A percentile compares a stretch with the other conserved stretches of the same genome.
These are phyloP conservation scores for Apiotrichum montevideense DNA, from an alignment of 1,284 basidiomycete genomes.

Conservation along the genomic window DNA sequence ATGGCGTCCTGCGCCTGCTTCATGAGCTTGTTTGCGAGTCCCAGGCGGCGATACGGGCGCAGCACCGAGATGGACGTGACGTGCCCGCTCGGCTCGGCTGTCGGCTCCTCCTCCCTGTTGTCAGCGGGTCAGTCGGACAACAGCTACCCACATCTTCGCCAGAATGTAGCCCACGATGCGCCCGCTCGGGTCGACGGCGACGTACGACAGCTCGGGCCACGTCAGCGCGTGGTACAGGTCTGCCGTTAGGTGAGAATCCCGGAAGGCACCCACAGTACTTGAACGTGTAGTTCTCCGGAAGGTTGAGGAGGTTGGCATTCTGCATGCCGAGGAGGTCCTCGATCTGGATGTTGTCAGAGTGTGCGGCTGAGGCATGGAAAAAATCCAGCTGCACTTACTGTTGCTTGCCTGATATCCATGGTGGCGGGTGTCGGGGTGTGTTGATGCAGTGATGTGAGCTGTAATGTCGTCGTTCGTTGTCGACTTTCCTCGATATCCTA, in stretches of 20 bases:
- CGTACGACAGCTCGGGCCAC: constrained; percentile 91
- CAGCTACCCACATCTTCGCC: constrained; percentile 69
- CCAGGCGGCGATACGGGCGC: constrained; percentile 73
- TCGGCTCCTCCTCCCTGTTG: constrained; percentile 63
- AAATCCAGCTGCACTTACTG: constrained; percentile 29
- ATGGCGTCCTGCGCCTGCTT: constrained; percentile 78
- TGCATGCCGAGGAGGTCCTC: constrained; percentile 81
- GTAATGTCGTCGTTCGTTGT: too few species aligned
- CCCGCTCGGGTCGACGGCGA: constrained; percentile 83
- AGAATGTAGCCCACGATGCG: constrained; percentile 90
- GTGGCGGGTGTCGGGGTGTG: too few species aligned
- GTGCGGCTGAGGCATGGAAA: too few species aligned
- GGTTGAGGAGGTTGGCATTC: constrained; percentile 77
- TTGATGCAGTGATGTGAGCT: neutral
- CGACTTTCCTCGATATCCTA: too few species aligned
- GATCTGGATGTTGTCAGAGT: constrained; percentile 29
- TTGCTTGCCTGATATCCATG: constrained; percentile 52
- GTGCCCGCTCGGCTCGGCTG: constrained; percentile 65
- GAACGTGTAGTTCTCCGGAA: constrained; percentile 81
- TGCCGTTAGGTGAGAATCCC: constrained; percentile 36
- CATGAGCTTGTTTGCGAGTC: constrained; percentile 84
- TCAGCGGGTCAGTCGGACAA: neutral
- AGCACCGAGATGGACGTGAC: constrained; percentile 88
- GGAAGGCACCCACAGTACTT: constrained; percentile 61
- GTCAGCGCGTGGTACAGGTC: constrained; percentile 83